Base-by-base conservation (phyloP, 768 basidiomycete genomes). In the Dentipellis fragilis region DNA sequence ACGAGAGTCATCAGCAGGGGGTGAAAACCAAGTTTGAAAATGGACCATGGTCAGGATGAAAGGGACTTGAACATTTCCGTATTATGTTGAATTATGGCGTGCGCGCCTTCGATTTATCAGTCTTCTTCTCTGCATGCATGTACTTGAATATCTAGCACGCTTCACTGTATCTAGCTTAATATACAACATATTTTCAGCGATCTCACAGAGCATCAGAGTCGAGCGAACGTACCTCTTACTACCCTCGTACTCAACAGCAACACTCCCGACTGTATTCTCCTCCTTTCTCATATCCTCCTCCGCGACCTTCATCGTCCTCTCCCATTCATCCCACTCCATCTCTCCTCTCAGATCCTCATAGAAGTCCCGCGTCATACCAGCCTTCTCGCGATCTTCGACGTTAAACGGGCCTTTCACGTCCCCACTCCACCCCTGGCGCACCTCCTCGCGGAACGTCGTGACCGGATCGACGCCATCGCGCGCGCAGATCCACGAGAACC, bases 401-500 rank as follows among this genome's bases (percentile, higher is more conserved):
- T 91, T 91, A 67, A 91, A 93, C n/a, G 89, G 89, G 0, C 89
- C 89, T 63, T 84, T 85, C 22, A 88, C 72, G 50, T 82, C 81
- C 0, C 90, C 89, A 38, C 76, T 71, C 78, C 88, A 91, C 9
- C 85, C 83, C 45, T 65, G 71, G 56, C 71, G 73, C 22, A 93
- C 89, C 62, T 89, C 85, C 36, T 78, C 77, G 45, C 89, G 71
- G 67, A 91, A 93, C 17, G 81, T 76, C 55, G 62, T 59, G 2
- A 90, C 74, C 2, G 86, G 84, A 62, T 89, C 84, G 8, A 69
- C 65, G 48, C 68, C 76, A 51, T 80, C 70, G 61, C 73, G 66
- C 55, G 72, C 77, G 65, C 85, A 89, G 5, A 85, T 63, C 84
- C 84, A 90, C 9, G 83, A 84, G 68, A 91, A 89, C 87, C 88